Conservation (phyloP, 306 rosid genomes). For the Cucurbita moschata region DNA sequence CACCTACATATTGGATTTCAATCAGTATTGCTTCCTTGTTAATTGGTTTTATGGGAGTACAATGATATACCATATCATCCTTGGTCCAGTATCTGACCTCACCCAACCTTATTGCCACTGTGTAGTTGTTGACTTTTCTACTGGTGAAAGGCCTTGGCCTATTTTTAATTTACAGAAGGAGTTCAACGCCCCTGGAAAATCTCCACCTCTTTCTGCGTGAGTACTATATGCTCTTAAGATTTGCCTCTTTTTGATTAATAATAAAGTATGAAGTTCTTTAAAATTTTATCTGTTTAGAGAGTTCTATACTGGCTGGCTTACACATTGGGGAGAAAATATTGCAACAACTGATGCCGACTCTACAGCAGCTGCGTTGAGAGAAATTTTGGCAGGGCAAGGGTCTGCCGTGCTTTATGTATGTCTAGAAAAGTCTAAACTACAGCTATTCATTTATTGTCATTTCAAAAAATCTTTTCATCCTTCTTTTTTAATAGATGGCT, state of each 20-base stretch:
- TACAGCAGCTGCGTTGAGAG: constrained; percentile 58
- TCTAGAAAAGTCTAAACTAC: background rate
- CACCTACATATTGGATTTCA: background rate
- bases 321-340: constrained; percentile 83
- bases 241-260: constrained; percentile 4
- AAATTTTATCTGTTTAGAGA: constrained; percentile 47
- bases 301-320: constrained; percentile 95
- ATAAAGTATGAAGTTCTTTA: constrained; percentile 13
- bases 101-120: constrained; percentile 8
- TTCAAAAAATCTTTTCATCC: constrained; percentile 11
- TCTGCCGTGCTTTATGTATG: constrained; percentile 83
- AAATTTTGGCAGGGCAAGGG: constrained; percentile 63
- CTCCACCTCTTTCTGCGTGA: constrained; percentile 73
- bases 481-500: constrained; percentile 52
- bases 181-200: constrained; percentile 81
- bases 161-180: constrained; percentile 77
- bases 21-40: background rate
- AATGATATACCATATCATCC: background rate
- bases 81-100: constrained; percentile 8
- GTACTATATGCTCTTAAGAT: constrained; percentile 22
- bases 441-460: constrained; percentile 6
- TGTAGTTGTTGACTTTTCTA: constrained; percentile 80
- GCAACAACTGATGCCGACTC: constrained; percentile 56
- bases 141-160: constrained; percentile 85
- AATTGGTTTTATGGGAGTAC: background rate